Percentiles rank a stretch among this genome's conserved stretches.
Conservation (phyloP, 305 asterid genomes). For the Solanum hybrid region DNA sequence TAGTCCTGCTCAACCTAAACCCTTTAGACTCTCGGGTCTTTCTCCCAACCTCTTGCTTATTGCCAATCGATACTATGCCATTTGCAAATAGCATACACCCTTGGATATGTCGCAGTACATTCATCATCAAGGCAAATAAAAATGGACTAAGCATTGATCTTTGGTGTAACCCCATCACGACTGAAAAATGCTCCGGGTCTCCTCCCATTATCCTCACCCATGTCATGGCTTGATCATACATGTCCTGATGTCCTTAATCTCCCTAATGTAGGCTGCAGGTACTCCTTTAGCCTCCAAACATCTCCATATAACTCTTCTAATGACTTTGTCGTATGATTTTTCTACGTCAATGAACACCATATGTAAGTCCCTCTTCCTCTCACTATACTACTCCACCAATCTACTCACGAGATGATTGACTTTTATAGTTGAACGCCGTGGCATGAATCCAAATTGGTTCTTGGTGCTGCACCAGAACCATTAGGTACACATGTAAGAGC, state of each 20-base stretch:
- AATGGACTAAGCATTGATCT: background rate
- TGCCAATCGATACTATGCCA: background rate
- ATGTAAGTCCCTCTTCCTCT: background rate
- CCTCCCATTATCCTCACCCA: background rate
- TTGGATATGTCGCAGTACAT: background rate
- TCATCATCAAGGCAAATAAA: background rate
- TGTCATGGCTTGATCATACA: background rate
- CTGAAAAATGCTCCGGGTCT: background rate
- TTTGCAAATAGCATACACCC: background rate
- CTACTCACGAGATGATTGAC: background rate
- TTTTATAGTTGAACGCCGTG: background rate
- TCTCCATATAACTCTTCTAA: background rate
- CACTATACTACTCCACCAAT: background rate
- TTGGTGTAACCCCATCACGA: background rate
- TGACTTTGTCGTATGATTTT: background rate
- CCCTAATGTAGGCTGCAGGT: background rate
- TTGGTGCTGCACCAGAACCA: conserved; percentile 64
- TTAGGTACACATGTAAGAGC: conserved; percentile 85
- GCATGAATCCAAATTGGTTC: background rate
- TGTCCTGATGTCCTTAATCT: background rate
- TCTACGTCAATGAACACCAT: background rate
- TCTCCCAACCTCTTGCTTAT: background rate
- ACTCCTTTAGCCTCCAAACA: background rate
- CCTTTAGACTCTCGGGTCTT: background rate
- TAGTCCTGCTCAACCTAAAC: background rate